phyloP scores from a whole-genome alignment of 306 rosid species.

The Quercus gilva region DNA sequence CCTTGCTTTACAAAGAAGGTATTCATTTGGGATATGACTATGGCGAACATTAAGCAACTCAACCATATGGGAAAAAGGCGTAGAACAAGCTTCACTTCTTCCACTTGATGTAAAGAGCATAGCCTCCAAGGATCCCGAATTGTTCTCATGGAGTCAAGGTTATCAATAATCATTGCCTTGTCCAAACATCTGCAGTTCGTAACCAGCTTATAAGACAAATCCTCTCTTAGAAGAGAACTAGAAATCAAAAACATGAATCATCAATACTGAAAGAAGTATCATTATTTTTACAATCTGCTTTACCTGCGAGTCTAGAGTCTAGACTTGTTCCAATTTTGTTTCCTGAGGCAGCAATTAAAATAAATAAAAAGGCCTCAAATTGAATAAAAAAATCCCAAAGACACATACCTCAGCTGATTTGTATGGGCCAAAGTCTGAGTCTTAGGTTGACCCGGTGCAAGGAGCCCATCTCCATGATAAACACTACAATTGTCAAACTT shows the following conservation, averaged over 20 bases:
- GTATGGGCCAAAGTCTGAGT: conserved; percentile 22
- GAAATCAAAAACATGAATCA: too few species aligned
- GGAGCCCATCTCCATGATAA: conserved; percentile 11
- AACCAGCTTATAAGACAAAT: too few species aligned
- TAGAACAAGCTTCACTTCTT: conserved; percentile 32
- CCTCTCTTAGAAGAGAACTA: too few species aligned
- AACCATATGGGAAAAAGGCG: conserved; percentile 76
- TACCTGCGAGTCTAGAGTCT: too few species aligned
- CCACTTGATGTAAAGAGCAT: too few species aligned
- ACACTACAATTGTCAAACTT: conserved; percentile 6
- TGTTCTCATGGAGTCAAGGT: conserved; percentile 39
- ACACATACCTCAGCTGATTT: conserved; percentile 17
- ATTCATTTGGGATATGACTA: conserved; percentile 51
- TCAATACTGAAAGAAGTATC: too few species aligned
- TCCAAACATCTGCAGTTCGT: conserved; percentile 47
- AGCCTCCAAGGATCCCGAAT: conserved; percentile 66
- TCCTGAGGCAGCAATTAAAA: too few species aligned
- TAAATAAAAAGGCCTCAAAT: too few species aligned
- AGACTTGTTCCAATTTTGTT: not conserved
- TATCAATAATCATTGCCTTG: conserved; percentile 61
- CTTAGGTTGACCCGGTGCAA: conserved; percentile 13
- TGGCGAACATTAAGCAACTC: conserved; percentile 55
- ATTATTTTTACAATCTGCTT: too few species aligned
- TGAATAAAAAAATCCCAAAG: too few species aligned
- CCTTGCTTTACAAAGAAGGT: conserved; percentile 74